Evolutionary conservation across 2,329 filamentous ascomycete genomes (phyloP), one percentile per base, ranked within the genome.

Genomic region (Ramichloridium luteum): DNA sequence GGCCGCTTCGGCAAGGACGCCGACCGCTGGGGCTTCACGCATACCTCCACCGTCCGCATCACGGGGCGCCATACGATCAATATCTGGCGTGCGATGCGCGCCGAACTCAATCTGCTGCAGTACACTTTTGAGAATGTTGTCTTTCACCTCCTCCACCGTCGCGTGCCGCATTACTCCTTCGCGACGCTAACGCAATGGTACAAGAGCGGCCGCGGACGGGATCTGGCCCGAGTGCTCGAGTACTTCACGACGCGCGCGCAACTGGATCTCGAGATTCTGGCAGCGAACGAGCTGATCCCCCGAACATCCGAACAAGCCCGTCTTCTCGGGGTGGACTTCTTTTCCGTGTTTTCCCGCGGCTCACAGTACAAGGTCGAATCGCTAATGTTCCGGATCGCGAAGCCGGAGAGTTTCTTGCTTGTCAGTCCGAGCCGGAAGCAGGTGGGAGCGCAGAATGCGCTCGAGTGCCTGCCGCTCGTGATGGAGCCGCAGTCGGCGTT

Each of bases 351-450:
- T 50, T 88, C 82, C 4, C 73, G 90, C 33, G 90, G 90, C 11
- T 96, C 86, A 0, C 90, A 98, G 52, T 96, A 92, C 69, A 98
- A 98, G 55, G 90, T 98, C 25, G 90, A 98, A 58, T 94, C 88
- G 1, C 77, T 94, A 47, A 96, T 98, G 90, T 94, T 96, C 50
- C 76, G 90, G 26, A 94, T 98, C 45, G 88, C 90, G 26, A 98
- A 98, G 54, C 86, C 90, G 0, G 90, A 98, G 55, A 93, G 90
- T 46, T 92, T 90, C 47, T 65, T 96, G 5, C 67, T 98, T 1
- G 72, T 93, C 2, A 96, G 86, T 5, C 90, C 90, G 1, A 92
- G 79, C 54, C 73, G 78, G 40, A 88, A 85, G 54, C 90, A 98
- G 54, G 88, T 96, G 2, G 88, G 86, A 3, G 74, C 78, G 15